A percentile compares a stretch with the other conserved stretches of the same genome.
These are phyloP conservation scores for Wickerhamomyces bovis DNA, from an alignment of 805 yeast genomes.

Conservation along the genomic window DNA sequence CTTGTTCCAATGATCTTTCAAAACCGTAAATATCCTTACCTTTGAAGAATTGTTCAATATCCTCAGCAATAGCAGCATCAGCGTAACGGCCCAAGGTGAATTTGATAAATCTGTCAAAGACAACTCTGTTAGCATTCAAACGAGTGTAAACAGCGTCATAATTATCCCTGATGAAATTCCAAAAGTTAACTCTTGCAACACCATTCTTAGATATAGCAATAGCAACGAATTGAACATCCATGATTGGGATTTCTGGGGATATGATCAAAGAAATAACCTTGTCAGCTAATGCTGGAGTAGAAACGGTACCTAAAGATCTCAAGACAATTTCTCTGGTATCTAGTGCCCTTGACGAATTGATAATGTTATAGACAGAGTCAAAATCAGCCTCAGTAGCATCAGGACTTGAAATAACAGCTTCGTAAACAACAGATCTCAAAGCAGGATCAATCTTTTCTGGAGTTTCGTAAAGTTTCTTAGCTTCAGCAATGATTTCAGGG, in stretches of 20 bases:
- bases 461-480: constrained; percentile 37
- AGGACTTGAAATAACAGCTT: constrained; percentile 59
- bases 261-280: constrained; percentile 49
- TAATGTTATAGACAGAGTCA: constrained; percentile 52
- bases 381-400: constrained; percentile 58
- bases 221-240: constrained; percentile 74
- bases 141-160: constrained; percentile 61
- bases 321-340: constrained; percentile 68
- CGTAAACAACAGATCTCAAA: constrained; percentile 59
- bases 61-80: constrained; percentile 41
- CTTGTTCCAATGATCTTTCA: constrained; percentile 57
- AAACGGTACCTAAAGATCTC: constrained; percentile 57
- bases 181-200: constrained; percentile 59
- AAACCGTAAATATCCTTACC: constrained; percentile 52
- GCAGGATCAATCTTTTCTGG: constrained; percentile 66
- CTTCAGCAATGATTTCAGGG: constrained; percentile 37
- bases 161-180: constrained; percentile 63
- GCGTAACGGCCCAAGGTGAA: constrained; percentile 57
- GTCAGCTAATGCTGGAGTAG: constrained; percentile 41
- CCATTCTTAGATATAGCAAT: constrained; percentile 56
- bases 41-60: constrained; percentile 43
- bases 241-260: constrained; percentile 53
- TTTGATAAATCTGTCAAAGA: constrained; percentile 70
- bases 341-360: constrained; percentile 48
- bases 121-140: constrained; percentile 72